A percentile compares a stretch with the other conserved stretches of the same genome.
These are phyloP conservation scores for Trametes hirsuta DNA, from an alignment of 1,284 basidiomycete genomes.

Conservation along the genomic window DNA sequence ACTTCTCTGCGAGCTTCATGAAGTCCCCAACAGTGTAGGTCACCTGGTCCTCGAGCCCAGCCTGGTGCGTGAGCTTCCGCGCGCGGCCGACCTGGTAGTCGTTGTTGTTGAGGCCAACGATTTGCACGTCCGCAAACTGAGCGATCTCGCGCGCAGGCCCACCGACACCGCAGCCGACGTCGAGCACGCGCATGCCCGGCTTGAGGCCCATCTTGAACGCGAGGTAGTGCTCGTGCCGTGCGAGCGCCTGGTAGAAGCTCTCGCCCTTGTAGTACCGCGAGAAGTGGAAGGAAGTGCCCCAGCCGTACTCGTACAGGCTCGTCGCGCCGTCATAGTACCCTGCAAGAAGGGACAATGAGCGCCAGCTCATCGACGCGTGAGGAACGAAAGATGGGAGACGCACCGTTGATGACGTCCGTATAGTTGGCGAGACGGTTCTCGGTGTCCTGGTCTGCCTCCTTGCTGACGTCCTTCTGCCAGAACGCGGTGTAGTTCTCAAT, in stretches of 20 bases:
- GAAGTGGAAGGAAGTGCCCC: conserved; percentile 96
- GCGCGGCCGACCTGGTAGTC: conserved; percentile 93
- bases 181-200: conserved; percentile 94
- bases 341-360: conserved; percentile 32
- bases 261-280: conserved; percentile 98
- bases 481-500: conserved; percentile 93
- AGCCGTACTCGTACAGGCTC: conserved; percentile 96
- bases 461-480: conserved; percentile 87
- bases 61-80: conserved; percentile 80
- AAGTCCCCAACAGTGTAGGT: conserved; percentile 92
- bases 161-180: conserved; percentile 98
- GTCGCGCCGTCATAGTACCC: conserved; percentile 98
- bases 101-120: conserved; percentile 97
- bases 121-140: conserved; percentile 84
- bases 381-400: conserved; percentile 21
- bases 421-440: conserved; percentile 84
- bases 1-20: conserved; percentile 92
- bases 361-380: conserved; percentile 2
- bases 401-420: conserved; percentile 94
- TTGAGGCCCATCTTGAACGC: conserved; percentile 81
- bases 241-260: conserved; percentile 81
- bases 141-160: conserved; percentile 97
- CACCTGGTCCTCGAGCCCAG: conserved; percentile 79
- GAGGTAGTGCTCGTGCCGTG: conserved; percentile 98
- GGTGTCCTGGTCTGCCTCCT: conserved; percentile 74